These are phyloP conservation scores for Phytophthora kernoviae DNA, from an alignment of 352 stramenopile species.

Conservation along the genomic window DNA sequence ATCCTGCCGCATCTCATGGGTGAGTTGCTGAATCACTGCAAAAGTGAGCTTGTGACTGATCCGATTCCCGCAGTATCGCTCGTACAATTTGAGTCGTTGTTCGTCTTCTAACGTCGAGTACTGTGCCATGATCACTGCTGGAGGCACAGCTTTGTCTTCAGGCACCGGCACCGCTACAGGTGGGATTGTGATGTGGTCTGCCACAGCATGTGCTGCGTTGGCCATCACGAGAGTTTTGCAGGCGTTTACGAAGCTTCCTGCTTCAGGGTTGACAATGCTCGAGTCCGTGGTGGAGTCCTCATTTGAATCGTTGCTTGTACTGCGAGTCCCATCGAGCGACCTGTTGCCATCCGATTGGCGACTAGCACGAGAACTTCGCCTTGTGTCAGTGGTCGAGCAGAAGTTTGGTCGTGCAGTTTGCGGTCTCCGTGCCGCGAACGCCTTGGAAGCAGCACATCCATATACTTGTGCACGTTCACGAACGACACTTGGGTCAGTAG, in stretches of 20 bases:
- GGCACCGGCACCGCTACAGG: slow-evolving; percentile 29
- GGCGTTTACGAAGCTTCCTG: slow-evolving; percentile 18
- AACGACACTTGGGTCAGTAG: slow-evolving; percentile 36
- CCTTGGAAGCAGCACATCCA: slow-evolving; percentile 55
- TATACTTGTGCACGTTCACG: slow-evolving; percentile 57
- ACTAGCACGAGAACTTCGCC: slow-evolving; percentile 8
- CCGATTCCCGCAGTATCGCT: slow-evolving; percentile 61
- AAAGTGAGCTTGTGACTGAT: slow-evolving; percentile 73
- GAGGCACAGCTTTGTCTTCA: slow-evolving; percentile 42
- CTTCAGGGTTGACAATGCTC: not conserved
- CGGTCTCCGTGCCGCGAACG: slow-evolving; percentile 32
- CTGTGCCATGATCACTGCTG: slow-evolving; percentile 67
- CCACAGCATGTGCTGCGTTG: slow-evolving; percentile 52
- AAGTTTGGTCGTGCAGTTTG: slow-evolving; percentile 22
- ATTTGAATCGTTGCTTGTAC: not conserved
- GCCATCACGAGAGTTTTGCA: slow-evolving; percentile 68
- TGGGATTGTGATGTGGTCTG: slow-evolving; percentile 56
- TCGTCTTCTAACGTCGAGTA: slow-evolving; percentile 52
- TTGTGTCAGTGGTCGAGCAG: slow-evolving; percentile 1
- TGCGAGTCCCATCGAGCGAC: not conserved
- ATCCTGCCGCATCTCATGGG: slow-evolving; percentile 62
- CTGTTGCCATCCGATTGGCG: slow-evolving; percentile 13
- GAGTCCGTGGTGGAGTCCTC: not conserved
- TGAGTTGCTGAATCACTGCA: slow-evolving; percentile 66
- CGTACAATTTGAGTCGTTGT: slow-evolving; percentile 54